Evolutionary conservation across 139 green algal genomes (phyloP).

Genomic region (Picochlorum sp.): DNA sequence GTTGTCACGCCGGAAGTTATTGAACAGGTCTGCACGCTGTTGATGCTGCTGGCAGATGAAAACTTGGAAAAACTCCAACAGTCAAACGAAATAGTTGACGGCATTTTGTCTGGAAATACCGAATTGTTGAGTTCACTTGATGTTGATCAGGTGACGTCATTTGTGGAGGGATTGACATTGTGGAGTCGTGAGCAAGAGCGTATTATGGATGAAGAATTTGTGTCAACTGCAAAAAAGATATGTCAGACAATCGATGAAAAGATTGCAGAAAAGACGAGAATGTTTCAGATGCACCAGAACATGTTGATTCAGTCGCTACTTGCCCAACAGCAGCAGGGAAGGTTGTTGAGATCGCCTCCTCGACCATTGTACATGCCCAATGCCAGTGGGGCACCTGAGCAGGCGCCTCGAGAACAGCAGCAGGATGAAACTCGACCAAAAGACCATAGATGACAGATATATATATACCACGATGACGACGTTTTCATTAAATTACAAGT

Average conservation of each 20-base stretch:
- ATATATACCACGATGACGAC: background rate
- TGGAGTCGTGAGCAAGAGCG: no score
- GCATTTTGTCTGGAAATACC: slow-evolving; percentile 8
- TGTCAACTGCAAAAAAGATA: no score
- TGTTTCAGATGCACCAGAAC: slow-evolving; percentile 5
- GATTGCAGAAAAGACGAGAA: no score
- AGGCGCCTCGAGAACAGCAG: no score
- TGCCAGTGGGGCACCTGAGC: no score
- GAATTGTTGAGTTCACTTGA: background rate
- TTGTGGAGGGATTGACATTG: background rate
- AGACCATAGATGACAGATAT: background rate
- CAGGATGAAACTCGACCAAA: no score
- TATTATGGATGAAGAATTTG: no score
- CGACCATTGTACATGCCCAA: background rate
- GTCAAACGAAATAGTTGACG: slow-evolving; percentile 7
- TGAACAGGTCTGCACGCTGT: slow-evolving; percentile 27
- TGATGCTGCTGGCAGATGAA: slow-evolving; percentile 27
- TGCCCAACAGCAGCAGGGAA: background rate
- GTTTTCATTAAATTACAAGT: background rate
- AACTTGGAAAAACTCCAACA: slow-evolving; percentile 11
- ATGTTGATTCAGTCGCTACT: slow-evolving; percentile 13
- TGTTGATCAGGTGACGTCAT: background rate
- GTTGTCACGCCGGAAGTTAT: slow-evolving; percentile 34
- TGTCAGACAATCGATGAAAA: no score
- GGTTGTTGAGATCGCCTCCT: background rate